phyloP scores from a whole-genome alignment of 73 alveolate species.

The Symbiodinium pilosum region DNA sequence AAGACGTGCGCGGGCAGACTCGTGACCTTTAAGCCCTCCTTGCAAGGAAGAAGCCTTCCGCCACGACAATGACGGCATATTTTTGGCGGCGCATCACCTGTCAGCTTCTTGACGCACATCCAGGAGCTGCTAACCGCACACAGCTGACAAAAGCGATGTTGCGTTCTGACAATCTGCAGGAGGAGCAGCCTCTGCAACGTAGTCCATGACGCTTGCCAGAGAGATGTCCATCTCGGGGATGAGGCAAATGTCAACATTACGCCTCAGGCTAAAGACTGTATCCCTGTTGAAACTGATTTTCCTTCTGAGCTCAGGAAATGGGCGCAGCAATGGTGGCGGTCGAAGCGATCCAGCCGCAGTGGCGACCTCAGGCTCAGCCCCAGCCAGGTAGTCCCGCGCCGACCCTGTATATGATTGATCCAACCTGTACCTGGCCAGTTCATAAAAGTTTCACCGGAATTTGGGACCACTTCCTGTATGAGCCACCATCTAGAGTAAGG shows the following conservation, averaged over 20 bases:
- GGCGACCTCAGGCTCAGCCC: too few relatives aligned
- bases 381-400: too few relatives aligned
- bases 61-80: conserved; percentile 97
- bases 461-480: too few relatives aligned
- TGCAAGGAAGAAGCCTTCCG: conserved; percentile 97
- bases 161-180: conserved; percentile 95
- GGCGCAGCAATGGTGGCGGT: conserved; percentile 97
- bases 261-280: neutral
- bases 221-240: conserved; percentile 98
- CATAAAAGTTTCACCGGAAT: too few relatives aligned
- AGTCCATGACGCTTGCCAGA: conserved; percentile 58
- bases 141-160: conserved; percentile 95
- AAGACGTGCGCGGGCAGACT: too few relatives aligned
- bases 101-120: neutral
- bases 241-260: conserved; percentile 99
- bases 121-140: conserved; percentile 70
- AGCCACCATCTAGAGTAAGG: too few relatives aligned
- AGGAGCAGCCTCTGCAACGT: conserved; percentile 1
- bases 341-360: conserved; percentile 99
- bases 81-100: conserved; percentile 97
- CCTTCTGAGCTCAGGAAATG: neutral
- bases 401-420: neutral
- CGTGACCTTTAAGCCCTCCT: neutral
- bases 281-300: too few relatives aligned
- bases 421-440: neutral